phyloP scores from a whole-genome alignment of 169 alveolate species.

The Besnoitia besnoiti region DNA sequence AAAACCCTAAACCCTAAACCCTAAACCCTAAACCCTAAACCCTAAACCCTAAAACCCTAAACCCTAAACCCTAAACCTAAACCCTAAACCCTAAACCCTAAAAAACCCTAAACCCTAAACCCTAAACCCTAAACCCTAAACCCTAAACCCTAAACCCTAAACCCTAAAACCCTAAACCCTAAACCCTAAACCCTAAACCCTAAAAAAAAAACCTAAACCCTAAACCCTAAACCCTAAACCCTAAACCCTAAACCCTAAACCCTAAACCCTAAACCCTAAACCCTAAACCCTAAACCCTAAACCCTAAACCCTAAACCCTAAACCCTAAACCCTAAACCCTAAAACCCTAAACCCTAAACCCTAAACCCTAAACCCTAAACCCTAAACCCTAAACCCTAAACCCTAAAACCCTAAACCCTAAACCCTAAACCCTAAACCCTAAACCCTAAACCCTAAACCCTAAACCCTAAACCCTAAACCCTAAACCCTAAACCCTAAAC shows the following conservation, averaged over 20 bases:
- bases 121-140: slow-evolving; percentile 46
- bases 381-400: slow-evolving; percentile 4
- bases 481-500: slow-evolving; percentile 1
- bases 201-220: neutral
- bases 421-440: neutral
- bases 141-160: neutral
- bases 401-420: slow-evolving; percentile 7
- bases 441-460: neutral
- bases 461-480: slow-evolving; percentile 4
- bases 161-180: neutral
- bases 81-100: neutral
- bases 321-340: slow-evolving; percentile 6
- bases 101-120: slow-evolving; percentile 45
- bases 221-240: neutral
- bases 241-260: neutral
- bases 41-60: neutral
- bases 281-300: neutral
- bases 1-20: slow-evolving; percentile 4
- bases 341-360: neutral
- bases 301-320: neutral
- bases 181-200: neutral
- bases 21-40: slow-evolving; percentile 33
- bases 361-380: neutral
- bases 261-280: neutral
- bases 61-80: neutral